Evolutionary conservation across 352 stramenopile genomes (phyloP), one percentile per base, ranked within the genome.

Genomic region (Thraustochytrium striatum): DNA sequence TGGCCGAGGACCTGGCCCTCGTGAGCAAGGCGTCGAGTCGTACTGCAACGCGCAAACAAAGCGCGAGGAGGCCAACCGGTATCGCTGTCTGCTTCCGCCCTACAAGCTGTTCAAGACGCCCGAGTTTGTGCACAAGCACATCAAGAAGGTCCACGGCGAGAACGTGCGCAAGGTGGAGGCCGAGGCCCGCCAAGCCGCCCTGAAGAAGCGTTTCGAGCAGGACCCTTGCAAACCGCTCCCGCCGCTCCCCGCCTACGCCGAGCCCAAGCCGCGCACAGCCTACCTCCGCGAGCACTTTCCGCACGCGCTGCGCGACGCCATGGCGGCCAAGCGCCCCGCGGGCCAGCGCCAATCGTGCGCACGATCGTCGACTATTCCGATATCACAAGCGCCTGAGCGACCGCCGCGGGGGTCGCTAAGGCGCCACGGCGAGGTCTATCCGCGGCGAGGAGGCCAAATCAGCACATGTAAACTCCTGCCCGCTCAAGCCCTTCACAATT

Each of bases 101-200:
- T 61, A 55, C 32, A 75, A 75, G 32, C 65, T 61, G 0, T 75
- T 75, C 36, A 38, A 30, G 13, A 68, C 65, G n/a, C 30, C 65
- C 21, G 43, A 32, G 21, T 61, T 62, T 43, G 65, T 75, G 5
- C 65, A 75, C 41, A 75, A 75, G 36, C 52, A 75, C 65, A 75
- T 75, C 25, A 39, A 43, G 0, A 43, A 39, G n/a, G 61, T 61
- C n/a, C 65, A 75, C 11, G 65, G 16, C 32, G 65, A 75, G n/a
- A 25, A 75, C 16, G 7, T 62, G 9, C 13, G 61, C 19, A 43
- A 8, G 19, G 65, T 32, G 7, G 9, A 38, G 30, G 41, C 28
- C 21, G 44, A 62, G 44, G 65, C 65, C 5, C 19, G 43, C 5
- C 65, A 38, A 30, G 65, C 43, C 21, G 21, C 53, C n/a, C 9